A percentile compares a stretch with the other conserved stretches of the same genome.
Conservation (phyloP, 352 stramenopile genomes). For the Achlya hypogyna region DNA sequence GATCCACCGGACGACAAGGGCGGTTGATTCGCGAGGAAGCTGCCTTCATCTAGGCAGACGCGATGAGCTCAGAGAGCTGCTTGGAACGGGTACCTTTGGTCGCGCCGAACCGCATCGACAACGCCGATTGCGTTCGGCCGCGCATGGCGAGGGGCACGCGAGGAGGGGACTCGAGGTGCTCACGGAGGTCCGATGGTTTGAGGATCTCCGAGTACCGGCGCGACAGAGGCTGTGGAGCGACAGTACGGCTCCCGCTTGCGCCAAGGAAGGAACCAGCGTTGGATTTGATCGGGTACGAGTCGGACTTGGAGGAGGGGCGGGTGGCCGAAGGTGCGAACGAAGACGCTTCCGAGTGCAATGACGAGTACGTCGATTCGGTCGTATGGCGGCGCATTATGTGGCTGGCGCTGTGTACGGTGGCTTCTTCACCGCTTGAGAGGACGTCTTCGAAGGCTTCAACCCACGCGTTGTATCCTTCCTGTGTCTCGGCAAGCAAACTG, state of each 20-base stretch:
- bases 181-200: background rate
- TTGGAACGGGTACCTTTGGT: background rate
- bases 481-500: background rate
- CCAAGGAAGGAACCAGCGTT: background rate
- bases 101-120: background rate
- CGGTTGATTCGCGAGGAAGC: background rate
- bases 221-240: background rate
- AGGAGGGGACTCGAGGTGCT: background rate
- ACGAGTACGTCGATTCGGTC: conserved; percentile 1
- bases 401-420: background rate
- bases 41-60: background rate
- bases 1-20: background rate
- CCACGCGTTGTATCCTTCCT: conserved; percentile 6
- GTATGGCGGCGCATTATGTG: background rate
- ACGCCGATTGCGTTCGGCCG: background rate
- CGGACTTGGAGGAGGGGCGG: background rate
- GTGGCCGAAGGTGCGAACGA: background rate
- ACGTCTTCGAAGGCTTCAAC: conserved; percentile 18
- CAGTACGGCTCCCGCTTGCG: background rate
- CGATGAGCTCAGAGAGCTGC: background rate
- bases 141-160: background rate
- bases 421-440: background rate
- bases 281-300: background rate
- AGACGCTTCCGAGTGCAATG: background rate
- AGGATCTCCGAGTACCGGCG: background rate